Base-by-base conservation (phyloP, 306 rosid species). In the Dryas octopetala region DNA sequence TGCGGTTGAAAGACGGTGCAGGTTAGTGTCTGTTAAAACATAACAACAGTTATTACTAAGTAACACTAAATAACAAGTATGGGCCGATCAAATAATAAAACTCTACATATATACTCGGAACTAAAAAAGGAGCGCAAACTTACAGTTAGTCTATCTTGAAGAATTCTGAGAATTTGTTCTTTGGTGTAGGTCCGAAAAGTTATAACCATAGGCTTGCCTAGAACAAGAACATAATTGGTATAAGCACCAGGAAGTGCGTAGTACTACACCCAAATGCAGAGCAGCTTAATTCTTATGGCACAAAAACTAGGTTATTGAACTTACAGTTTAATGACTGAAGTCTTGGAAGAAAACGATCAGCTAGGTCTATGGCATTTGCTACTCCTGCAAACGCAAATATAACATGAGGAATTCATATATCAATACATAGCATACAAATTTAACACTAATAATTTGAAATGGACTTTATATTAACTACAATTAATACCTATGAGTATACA, bases 261-360 rank as follows among this genome's bases (percentile, higher is more conserved):
- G 51, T 46, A 67, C 23, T 4, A 53, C 50, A 17, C 6, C 28
- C 26, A 66, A 50, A 16, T 73, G 13, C 5, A 46, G 6, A 9
- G 7, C 5, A 66, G 50, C 12, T 47, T 55, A 64, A 32, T 17
- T 4, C 7, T 61, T 17, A 14, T 43, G 4, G 47, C 9, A 14
- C 0, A 62, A 12, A 62, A 10, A 6, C 5, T 5, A 16, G 44
- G 13, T 3, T 7, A 51, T 38, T 6, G 19, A 57, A 87, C 97
- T 90, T 83, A 95, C 99, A 95, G 83, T 89, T 95, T 77, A 92
- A 79, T 64, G 99, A 82, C 82, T 88, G 86, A 55, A 95, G 96
- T 78, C 86, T 87, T 16, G 99, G 99, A 78, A 95, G 93, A 78
- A 92, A 95, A 55, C 97, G 97, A 79, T 89, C 99, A 26, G 99